phyloP scores from a whole-genome alignment of 2,329 filamentous ascomycete genomes.

The Emmonsiellopsis sp. region DNA sequence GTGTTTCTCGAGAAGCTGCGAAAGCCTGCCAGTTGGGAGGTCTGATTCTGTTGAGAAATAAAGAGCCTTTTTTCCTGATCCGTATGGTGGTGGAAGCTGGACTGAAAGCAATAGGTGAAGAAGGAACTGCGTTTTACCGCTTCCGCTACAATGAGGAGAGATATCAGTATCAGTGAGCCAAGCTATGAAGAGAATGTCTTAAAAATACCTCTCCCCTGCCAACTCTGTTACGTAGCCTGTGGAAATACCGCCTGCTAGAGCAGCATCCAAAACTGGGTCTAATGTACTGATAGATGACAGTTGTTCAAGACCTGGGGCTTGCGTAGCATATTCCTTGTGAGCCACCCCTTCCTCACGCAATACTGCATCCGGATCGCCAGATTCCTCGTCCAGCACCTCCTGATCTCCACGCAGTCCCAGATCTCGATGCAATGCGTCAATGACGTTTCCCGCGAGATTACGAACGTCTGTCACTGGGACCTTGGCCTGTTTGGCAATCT shows the following conservation, averaged over 20 bases:
- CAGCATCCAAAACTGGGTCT: conserved; percentile 59
- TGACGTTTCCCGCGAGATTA: conserved; percentile 58
- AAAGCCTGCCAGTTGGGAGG: conserved; percentile 69
- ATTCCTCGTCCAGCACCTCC: conserved; percentile 7
- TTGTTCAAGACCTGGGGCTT: conserved; percentile 8
- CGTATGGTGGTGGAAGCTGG: conserved; percentile 67
- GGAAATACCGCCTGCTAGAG: conserved; percentile 70
- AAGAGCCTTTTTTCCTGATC: conserved; percentile 63
- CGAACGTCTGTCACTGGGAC: conserved; percentile 73
- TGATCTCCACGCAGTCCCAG: conserved; percentile 31
- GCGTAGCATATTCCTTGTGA: conserved; percentile 11
- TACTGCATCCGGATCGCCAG: not conserved
- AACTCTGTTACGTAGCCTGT: conserved; percentile 78
- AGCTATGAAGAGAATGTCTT: not conserved
- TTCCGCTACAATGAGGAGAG: conserved; percentile 47
- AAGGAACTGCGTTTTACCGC: conserved; percentile 90
- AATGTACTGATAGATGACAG: conserved; percentile 66
- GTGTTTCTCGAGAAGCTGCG: conserved; percentile 65
- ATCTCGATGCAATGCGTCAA: conserved; percentile 58
- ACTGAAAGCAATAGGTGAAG: conserved; percentile 73
- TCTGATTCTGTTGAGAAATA: conserved; percentile 92
- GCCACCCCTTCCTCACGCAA: too few species aligned
- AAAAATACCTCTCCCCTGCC: conserved; percentile 70
- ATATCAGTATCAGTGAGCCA: conserved; percentile 12
- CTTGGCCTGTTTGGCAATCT: conserved; percentile 77